These are phyloP conservation scores for Noccaea caerulescens DNA, from an alignment of 345 rosid species.

Conservation along the genomic window DNA sequence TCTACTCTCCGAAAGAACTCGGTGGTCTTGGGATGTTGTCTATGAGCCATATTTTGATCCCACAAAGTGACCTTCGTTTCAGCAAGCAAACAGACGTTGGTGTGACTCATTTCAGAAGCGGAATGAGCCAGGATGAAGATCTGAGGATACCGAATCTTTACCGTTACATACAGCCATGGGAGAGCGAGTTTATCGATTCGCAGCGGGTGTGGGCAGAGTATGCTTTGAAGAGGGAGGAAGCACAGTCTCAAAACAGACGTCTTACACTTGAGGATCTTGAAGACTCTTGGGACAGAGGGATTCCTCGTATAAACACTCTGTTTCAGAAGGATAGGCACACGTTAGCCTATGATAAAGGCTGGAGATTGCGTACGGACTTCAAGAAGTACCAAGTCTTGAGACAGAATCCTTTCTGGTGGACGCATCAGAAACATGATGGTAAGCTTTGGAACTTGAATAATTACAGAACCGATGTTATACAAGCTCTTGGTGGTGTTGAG, in stretches of 20 bases:
- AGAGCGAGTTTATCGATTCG: slow-evolving; percentile 91
- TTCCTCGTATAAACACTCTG: slow-evolving; percentile 87
- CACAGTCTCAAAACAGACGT: slow-evolving; percentile 94
- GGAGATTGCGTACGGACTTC: slow-evolving; percentile 96
- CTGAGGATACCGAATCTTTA: slow-evolving; percentile 87
- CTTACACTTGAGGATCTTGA: slow-evolving; percentile 90
- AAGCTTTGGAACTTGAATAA: slow-evolving; percentile 93
- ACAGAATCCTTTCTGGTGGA: slow-evolving; percentile 99
- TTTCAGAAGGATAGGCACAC: slow-evolving; percentile 95
- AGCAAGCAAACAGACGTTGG: slow-evolving; percentile 95
- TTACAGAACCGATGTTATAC: slow-evolving; percentile 91
- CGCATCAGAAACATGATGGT: slow-evolving; percentile 93
- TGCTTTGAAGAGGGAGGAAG: slow-evolving; percentile 93
- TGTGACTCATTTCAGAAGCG: slow-evolving; percentile 92
- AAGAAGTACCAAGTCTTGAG: slow-evolving; percentile 89
- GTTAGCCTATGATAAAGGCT: slow-evolving; percentile 88
- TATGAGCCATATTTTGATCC: slow-evolving; percentile 93
- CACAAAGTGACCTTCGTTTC: slow-evolving; percentile 88
- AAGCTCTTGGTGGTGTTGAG: slow-evolving; percentile 97
- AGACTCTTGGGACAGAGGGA: slow-evolving; percentile 96
- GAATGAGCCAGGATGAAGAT: slow-evolving; percentile 94
- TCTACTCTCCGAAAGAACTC: slow-evolving; percentile 90
- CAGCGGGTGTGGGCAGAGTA: slow-evolving; percentile 97
- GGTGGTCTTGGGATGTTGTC: slow-evolving; percentile 94
- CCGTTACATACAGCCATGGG: slow-evolving; percentile 96